Evolutionary conservation across 306 rosid genomes (phyloP).

Genomic region (Casuarina equisetifolia): DNA sequence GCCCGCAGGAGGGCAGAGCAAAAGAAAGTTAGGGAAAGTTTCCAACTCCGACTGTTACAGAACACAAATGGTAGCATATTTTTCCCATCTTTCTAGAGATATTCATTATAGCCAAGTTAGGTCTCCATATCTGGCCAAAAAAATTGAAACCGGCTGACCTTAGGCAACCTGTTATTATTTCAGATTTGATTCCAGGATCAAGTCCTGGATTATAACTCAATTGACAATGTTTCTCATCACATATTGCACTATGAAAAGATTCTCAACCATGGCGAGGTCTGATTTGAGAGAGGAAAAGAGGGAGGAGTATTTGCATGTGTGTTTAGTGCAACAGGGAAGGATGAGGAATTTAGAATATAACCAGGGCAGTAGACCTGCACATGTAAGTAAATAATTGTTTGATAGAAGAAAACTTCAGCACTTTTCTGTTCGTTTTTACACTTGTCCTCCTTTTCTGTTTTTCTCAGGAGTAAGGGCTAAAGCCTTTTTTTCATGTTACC

Average conservation of each 20-base stretch:
- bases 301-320: background rate
- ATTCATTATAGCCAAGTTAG: background rate
- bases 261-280: background rate
- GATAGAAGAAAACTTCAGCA: too few relatives aligned
- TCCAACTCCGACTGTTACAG: too few relatives aligned
- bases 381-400: too few relatives aligned
- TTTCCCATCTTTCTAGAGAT: background rate
- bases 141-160: background rate
- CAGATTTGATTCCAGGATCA: background rate
- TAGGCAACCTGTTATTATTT: too few relatives aligned
- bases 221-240: background rate
- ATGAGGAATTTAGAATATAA: background rate
- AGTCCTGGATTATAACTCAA: background rate
- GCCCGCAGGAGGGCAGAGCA: background rate
- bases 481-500: background rate
- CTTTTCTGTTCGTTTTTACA: too few relatives aligned
- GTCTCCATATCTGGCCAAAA: background rate
- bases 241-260: background rate
- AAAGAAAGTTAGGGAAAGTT: slow-evolving; percentile 16
- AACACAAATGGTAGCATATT: too few relatives aligned
- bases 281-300: background rate
- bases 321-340: background rate
- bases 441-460: too few relatives aligned
- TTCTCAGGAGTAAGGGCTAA: background rate
- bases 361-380: background rate